phyloP scores from a whole-genome alignment of 208 protist species.

The Endotrypanum monterogeii region DNA sequence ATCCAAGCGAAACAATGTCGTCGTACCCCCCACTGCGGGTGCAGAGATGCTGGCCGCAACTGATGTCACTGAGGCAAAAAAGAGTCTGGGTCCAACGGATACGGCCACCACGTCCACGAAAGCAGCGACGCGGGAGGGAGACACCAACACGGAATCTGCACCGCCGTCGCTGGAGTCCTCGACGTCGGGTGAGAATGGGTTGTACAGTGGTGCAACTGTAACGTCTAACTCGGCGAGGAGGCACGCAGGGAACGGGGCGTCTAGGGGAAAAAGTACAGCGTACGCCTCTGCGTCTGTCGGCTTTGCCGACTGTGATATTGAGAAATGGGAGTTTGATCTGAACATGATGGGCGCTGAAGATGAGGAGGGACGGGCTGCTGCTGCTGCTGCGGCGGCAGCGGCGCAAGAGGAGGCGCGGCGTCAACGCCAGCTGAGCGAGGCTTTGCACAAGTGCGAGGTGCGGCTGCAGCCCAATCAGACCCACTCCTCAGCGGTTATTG shows the following conservation, averaged over 20 bases:
- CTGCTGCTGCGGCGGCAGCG: constrained; percentile 4
- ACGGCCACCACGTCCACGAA: background rate
- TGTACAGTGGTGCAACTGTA: background rate
- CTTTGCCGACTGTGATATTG: background rate
- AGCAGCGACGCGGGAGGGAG: background rate
- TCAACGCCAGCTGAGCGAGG: constrained; percentile 11
- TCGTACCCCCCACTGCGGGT: background rate
- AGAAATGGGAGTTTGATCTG: background rate
- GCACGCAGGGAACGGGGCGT: background rate
- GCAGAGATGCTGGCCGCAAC: background rate
- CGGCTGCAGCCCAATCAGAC: constrained; percentile 45
- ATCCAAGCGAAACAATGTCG: background rate
- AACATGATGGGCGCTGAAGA: background rate
- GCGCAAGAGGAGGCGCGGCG: constrained; percentile 9
- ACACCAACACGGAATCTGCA: background rate
- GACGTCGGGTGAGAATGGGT: background rate
- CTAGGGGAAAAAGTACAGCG: too few species aligned
- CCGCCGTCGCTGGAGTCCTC: constrained; percentile 10
- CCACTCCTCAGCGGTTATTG: constrained; percentile 49
- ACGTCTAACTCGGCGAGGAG: background rate
- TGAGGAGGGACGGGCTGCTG: constrained; percentile 4
- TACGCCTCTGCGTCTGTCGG: background rate
- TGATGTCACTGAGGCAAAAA: background rate
- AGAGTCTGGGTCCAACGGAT: background rate
- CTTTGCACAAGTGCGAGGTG: constrained; percentile 22